Base-by-base conservation (phyloP, 2,329 filamentous ascomycete species). In the Didymella pomorum region DNA sequence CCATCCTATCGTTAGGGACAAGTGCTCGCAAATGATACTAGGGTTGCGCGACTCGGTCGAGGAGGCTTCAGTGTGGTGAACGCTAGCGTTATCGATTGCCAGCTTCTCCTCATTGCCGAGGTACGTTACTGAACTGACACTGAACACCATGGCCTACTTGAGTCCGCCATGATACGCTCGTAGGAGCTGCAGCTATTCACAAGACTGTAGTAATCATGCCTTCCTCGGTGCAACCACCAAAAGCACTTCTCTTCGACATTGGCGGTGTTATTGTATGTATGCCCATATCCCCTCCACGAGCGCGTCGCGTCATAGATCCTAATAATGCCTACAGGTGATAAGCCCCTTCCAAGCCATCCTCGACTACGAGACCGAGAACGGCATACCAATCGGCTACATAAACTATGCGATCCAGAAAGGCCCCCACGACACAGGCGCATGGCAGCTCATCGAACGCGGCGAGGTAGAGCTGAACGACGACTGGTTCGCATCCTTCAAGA, bases 291-390 rank as follows among this genome's bases (percentile, higher is more conserved):
- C 37, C 44, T 37, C 21, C 20, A 11, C 20, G 28, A 31, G 25
- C 48, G n/a, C 4, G 16, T 25, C 9, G 42, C 28, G 21, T 46
- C 31, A 35, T 14, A 31, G 4, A 14, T 9, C 14, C 35, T 39
- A 11, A 39, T 18, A 20, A 10, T 6, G 18, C n/a, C 9, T 20
- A 65, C n/a, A 96, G 93, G 92, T 97, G 53, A 82, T 90, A 23
- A 97, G 93, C 1, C 95, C 95, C 10, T 93, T 99, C 71, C 92
- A 96, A 80, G 88, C 91, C 2, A 98, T 99, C 69, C 83, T 96
- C 56, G 90, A 96, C 78, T 97, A 97, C 76, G 95, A 98, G 75
- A 80, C 88, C 52, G 81, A 84, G 60, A 82, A 91, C 56, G 83
- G 84, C 39, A 94, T 98, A 48, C 94, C 93, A 0, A 83, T 87